Conservation (phyloP, 345 rosid genomes). For the Euclidium syriacum region DNA sequence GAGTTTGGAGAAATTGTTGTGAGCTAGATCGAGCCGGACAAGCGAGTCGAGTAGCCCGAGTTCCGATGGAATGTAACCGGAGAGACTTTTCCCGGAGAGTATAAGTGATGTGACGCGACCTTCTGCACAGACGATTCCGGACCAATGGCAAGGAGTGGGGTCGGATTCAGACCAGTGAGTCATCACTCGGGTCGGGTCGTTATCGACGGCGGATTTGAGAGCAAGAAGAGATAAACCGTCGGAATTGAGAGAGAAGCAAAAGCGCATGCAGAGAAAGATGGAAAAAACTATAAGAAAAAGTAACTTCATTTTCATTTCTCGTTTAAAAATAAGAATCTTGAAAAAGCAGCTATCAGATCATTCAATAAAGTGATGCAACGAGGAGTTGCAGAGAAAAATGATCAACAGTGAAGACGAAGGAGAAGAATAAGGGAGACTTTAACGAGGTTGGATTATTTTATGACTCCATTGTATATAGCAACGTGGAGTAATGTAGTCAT, state of each 20-base stretch:
- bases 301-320: slow-evolving; percentile 1
- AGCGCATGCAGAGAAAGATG: slow-evolving; percentile 7
- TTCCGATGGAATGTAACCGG: slow-evolving; percentile 71
- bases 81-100: slow-evolving; percentile 65
- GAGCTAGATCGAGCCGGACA: slow-evolving; percentile 78
- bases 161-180: slow-evolving; percentile 82
- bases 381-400: slow-evolving; percentile 19
- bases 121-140: slow-evolving; percentile 78
- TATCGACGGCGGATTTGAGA: slow-evolving; percentile 74
- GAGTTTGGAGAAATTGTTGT: slow-evolving; percentile 70
- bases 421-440: not conserved
- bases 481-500: slow-evolving; percentile 22
- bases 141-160: slow-evolving; percentile 73
- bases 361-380: slow-evolving; percentile 20
- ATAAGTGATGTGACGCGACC: slow-evolving; percentile 71
- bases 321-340: not conserved
- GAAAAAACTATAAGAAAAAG: slow-evolving; percentile 5
- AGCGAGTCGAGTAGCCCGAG: slow-evolving; percentile 74
- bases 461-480: slow-evolving; percentile 18
- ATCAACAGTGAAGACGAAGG: slow-evolving; percentile 16
- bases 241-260: slow-evolving; percentile 47
- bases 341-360: not conserved
- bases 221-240: slow-evolving; percentile 91
- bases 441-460: slow-evolving; percentile 11
- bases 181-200: slow-evolving; percentile 37